A percentile compares a stretch with the other conserved stretches of the same genome.
Conservation (phyloP, 192 early-diverging fungal species). For the Coemansia sp. region DNA sequence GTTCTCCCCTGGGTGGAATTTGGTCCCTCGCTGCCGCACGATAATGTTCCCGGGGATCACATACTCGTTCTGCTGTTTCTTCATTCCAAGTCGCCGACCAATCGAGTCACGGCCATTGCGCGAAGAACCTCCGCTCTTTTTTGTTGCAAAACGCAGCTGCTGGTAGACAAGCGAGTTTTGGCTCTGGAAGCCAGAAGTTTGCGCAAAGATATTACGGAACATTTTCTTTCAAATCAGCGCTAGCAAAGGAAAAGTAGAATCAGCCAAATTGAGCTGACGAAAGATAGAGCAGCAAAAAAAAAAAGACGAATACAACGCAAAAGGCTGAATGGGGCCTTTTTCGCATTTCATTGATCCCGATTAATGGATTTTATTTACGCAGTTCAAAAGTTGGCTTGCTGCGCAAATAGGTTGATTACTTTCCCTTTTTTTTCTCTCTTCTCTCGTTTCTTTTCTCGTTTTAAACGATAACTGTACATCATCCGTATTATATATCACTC, state of each 20-base stretch:
- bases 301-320: too few relatives aligned
- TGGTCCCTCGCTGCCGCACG: conserved; percentile 76
- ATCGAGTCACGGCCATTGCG: conserved; percentile 77
- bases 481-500: neutral
- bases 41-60: conserved; percentile 79
- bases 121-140: conserved; percentile 75
- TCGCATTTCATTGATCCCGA: too few relatives aligned
- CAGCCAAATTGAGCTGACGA: neutral
- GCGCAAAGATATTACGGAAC: conserved; percentile 27
- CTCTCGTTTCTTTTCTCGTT: neutral
- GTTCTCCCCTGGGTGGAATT: conserved; percentile 77
- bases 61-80: conserved; percentile 64
- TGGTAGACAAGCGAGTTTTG: conserved; percentile 17
- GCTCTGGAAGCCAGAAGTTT: neutral
- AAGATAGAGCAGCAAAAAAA: too few relatives aligned
- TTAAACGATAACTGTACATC: too few relatives aligned
- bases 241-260: neutral
- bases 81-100: conserved; percentile 75
- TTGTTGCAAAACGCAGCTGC: conserved; percentile 74
- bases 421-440: neutral
- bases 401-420: neutral
- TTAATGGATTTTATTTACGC: too few relatives aligned
- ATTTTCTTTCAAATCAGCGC: conserved; percentile 6
- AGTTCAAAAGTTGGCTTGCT: too few relatives aligned
- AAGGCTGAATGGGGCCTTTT: too few relatives aligned